Evolutionary conservation across 2,329 filamentous ascomycete species (phyloP).

Genomic region (Exophiala dermatitidis): DNA sequence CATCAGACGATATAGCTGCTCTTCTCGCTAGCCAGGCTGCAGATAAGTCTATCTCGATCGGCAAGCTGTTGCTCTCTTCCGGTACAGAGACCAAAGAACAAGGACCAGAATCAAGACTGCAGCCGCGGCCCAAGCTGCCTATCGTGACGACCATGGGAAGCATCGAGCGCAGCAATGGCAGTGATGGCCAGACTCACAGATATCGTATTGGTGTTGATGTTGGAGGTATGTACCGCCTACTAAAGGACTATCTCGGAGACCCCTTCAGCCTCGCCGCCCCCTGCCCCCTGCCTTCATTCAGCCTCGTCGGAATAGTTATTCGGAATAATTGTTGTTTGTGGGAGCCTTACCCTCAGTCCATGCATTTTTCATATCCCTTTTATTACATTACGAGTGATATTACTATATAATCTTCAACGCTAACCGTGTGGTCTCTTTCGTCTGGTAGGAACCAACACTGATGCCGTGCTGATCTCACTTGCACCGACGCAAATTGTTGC

Average conservation of each 20-base stretch:
- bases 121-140: neutral
- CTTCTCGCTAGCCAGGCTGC: neutral
- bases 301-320: no score
- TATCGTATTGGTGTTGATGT: slow-evolving; percentile 19
- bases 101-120: neutral
- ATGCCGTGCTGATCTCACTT: slow-evolving; percentile 16
- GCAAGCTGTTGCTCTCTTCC: neutral
- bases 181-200: slow-evolving; percentile 1
- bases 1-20: neutral
- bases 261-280: neutral
- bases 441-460: slow-evolving; percentile 14
- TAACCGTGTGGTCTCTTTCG: no score
- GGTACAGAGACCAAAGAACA: neutral
- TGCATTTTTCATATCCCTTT: no score
- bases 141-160: slow-evolving; percentile 11
- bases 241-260: neutral
- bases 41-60: neutral
- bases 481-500: slow-evolving; percentile 13
- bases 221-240: slow-evolving; percentile 8
- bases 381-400: no score
- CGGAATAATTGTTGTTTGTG: no score
- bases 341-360: no score
- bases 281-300: neutral
- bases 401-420: no score
- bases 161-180: neutral